Conservation (phyloP, 305 asterid species). For the Caryopteris hybrid region DNA sequence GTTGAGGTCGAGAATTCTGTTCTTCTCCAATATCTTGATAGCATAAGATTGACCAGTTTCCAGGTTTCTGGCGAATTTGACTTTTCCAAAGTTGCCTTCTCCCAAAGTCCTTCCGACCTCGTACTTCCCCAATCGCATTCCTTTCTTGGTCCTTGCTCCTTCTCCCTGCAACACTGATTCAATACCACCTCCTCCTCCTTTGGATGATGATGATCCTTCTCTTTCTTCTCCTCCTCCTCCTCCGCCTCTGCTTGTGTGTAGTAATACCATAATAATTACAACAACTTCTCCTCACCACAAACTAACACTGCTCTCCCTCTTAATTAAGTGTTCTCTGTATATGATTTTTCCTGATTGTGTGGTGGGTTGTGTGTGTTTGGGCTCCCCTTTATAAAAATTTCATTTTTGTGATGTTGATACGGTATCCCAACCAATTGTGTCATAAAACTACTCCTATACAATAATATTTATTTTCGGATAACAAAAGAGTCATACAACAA, state of each 20-base stretch:
- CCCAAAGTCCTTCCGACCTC: conserved; percentile 85
- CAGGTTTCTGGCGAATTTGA: conserved; percentile 61
- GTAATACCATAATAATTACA: conserved; percentile 25
- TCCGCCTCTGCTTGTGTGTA: conserved; percentile 26
- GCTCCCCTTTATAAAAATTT: no score
- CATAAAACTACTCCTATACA: no score
- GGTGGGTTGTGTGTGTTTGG: no score
- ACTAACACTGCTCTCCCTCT: no score
- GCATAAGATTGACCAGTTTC: conserved; percentile 67
- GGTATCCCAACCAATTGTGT: no score
- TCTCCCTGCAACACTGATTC: background rate
- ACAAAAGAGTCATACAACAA: no score
- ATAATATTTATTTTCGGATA: no score
- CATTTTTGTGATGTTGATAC: no score
- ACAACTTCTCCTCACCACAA: no score
- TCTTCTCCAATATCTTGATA: conserved; percentile 75
- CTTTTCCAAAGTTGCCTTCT: conserved; percentile 95
- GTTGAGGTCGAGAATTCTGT: conserved; percentile 54
- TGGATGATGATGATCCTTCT: background rate
- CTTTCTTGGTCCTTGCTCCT: conserved; percentile 17
- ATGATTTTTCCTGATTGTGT: no score
- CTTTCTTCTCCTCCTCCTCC: background rate
- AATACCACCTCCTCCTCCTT: conserved; percentile 10
- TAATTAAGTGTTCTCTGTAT: no score
- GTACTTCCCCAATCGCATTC: conserved; percentile 68